These are phyloP conservation scores for Polyplosphaeria fusca DNA, from an alignment of 495 filamentous ascomycete genomes.

Conservation along the genomic window DNA sequence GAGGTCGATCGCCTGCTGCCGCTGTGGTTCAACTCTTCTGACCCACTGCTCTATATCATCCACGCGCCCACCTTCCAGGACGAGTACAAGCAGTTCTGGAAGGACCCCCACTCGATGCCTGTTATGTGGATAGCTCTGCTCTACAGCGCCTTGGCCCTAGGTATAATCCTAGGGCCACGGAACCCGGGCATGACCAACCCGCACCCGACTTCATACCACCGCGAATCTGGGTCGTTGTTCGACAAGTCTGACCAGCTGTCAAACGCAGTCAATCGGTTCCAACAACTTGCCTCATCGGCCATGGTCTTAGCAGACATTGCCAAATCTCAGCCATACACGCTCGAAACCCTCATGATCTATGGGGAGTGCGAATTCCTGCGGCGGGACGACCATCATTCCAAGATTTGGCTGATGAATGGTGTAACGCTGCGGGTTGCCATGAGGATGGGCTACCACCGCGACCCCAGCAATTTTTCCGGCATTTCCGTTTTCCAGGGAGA, in stretches of 20 bases:
- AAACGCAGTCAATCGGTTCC: constrained; percentile 33
- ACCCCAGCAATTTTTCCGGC: constrained; percentile 36
- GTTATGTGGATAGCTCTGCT: constrained; percentile 41
- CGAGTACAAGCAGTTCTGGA: constrained; percentile 43
- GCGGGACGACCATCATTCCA: constrained; percentile 34
- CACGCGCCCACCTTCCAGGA: constrained; percentile 42
- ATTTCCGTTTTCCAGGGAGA: constrained; percentile 40
- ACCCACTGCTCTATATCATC: constrained; percentile 25
- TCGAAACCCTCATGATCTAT: constrained; percentile 40
- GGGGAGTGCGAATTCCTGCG: constrained; percentile 34
- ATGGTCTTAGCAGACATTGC: constrained; percentile 38
- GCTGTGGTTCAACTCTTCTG: constrained; percentile 39
- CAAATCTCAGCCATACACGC: constrained; percentile 36
- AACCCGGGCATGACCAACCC: constrained; percentile 18
- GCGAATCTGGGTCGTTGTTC: neutral
- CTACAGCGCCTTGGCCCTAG: constrained; percentile 37
- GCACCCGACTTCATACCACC: neutral
- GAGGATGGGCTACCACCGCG: constrained; percentile 42
- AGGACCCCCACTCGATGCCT: constrained; percentile 31
- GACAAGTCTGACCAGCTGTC: neutral
- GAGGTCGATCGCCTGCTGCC: constrained; percentile 39
- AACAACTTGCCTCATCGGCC: constrained; percentile 36
- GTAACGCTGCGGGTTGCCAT: constrained; percentile 37
- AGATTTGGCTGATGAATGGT: constrained; percentile 40
- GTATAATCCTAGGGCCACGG: constrained; percentile 27